Evolutionary conservation across 2,329 filamentous ascomycete genomes (phyloP).

Genomic region (Phialophora expanda): DNA sequence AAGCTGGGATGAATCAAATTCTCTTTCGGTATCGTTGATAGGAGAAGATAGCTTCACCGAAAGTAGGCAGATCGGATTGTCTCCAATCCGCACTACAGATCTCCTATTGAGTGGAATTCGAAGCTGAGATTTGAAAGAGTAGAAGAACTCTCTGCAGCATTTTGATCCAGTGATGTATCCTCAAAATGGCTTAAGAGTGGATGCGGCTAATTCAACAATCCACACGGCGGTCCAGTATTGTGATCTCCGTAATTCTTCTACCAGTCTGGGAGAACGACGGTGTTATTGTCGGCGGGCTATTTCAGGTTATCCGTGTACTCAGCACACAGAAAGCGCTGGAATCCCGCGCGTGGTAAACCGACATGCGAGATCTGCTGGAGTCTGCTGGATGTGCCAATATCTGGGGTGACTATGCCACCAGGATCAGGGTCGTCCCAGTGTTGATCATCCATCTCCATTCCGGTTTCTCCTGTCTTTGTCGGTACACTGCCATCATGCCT

Average conservation of each 20-base stretch:
- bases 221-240: not conserved
- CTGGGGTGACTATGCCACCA: not conserved
- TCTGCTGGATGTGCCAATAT: not conserved
- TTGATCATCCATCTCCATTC: not conserved
- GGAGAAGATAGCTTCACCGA: not conserved
- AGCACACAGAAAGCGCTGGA: constrained; percentile 30
- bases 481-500: not conserved
- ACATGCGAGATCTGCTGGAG: not conserved
- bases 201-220: not conserved
- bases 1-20: not conserved
- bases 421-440: not conserved
- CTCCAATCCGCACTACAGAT: not conserved
- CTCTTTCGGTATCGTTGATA: not conserved
- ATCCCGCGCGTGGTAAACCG: constrained; percentile 10
- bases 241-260: not conserved
- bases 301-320: constrained; percentile 30
- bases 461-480: not conserved
- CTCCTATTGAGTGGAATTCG: not conserved
- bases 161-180: not conserved
- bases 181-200: not conserved
- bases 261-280: not conserved
- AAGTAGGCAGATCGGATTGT: not conserved
- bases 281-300: not conserved
- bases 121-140: not conserved
- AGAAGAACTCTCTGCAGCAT: not conserved